Evolutionary conservation across 345 rosid species (phyloP).

Genomic region (Bretschneidera sinensis): DNA sequence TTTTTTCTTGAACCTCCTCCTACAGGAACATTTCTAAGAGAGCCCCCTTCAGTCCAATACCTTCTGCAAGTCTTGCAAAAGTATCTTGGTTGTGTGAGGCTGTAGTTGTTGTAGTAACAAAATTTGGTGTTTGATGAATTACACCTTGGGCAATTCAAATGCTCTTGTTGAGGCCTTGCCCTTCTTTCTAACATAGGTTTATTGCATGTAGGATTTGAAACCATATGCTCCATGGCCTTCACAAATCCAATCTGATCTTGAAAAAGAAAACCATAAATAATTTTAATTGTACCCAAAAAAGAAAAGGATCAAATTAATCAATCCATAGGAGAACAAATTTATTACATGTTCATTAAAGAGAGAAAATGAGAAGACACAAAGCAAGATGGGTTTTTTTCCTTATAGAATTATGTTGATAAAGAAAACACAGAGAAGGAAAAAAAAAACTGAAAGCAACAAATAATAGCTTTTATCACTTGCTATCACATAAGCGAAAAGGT

Average conservation of each 20-base stretch:
- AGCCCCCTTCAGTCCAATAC: conserved; percentile 62
- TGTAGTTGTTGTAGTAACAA: conserved; percentile 52
- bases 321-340: neutral
- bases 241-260: conserved; percentile 18
- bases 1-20: conserved; percentile 57
- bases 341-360: neutral
- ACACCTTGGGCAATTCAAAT: conserved; percentile 45
- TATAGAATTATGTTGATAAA: neutral
- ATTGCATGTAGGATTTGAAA: conserved; percentile 12
- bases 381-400: neutral
- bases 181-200: conserved; percentile 32
- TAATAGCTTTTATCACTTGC: conserved; percentile 7
- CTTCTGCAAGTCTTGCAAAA: conserved; percentile 55
- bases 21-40: conserved; percentile 54
- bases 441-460: conserved; percentile 10
- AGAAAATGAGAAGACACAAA: conserved; percentile 3
- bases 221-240: conserved; percentile 31
- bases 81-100: conserved; percentile 46
- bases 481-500: conserved; percentile 3
- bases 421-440: neutral
- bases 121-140: conserved; percentile 49
- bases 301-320: neutral
- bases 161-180: conserved; percentile 33
- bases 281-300: neutral
- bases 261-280: neutral